Conservation (phyloP, 2,329 filamentous ascomycete species). For the Penicillium sp. region DNA sequence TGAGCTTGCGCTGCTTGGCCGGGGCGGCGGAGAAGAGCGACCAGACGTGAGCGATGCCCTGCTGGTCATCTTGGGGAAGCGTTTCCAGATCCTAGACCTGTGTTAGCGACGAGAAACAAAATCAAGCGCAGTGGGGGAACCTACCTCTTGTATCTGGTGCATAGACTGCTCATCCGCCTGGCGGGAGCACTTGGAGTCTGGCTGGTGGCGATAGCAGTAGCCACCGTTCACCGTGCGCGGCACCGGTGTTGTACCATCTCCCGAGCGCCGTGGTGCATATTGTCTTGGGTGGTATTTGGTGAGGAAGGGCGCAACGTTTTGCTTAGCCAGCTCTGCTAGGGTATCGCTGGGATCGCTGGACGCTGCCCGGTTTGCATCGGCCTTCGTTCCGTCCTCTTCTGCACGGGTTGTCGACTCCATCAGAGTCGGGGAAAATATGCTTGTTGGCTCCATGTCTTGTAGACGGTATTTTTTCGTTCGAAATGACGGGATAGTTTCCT, state of each 20-base stretch:
- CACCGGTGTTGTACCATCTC: slow-evolving; percentile 40
- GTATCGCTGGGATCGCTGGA: slow-evolving; percentile 28
- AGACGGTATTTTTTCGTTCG: not conserved
- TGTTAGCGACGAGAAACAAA: slow-evolving; percentile 7
- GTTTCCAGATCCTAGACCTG: slow-evolving; percentile 72
- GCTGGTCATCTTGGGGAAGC: slow-evolving; percentile 81
- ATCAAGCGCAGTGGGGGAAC: slow-evolving; percentile 32
- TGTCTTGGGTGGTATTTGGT: slow-evolving; percentile 86
- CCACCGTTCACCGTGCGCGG: slow-evolving; percentile 67
- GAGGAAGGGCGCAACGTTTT: slow-evolving; percentile 84
- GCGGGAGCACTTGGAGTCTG: slow-evolving; percentile 88
- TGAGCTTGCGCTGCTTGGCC: slow-evolving; percentile 88
- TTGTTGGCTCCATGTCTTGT: slow-evolving; percentile 3
- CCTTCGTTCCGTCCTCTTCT: slow-evolving; percentile 6
- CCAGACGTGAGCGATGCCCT: slow-evolving; percentile 97
- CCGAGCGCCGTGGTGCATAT: slow-evolving; percentile 73
- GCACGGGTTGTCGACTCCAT: not conserved
- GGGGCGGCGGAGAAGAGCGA: slow-evolving; percentile 95
- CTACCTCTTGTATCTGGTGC: slow-evolving; percentile 86
- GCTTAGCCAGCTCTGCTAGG: slow-evolving; percentile 65
- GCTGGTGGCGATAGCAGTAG: slow-evolving; percentile 93
- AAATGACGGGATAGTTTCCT: not conserved
- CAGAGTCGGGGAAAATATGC: not conserved
- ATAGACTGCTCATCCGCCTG: slow-evolving; percentile 95
- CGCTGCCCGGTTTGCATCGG: slow-evolving; percentile 27